Evolutionary conservation across 306 rosid species (phyloP), one percentile per base, ranked within the genome.

Genomic region (Inga leiocalycina): DNA sequence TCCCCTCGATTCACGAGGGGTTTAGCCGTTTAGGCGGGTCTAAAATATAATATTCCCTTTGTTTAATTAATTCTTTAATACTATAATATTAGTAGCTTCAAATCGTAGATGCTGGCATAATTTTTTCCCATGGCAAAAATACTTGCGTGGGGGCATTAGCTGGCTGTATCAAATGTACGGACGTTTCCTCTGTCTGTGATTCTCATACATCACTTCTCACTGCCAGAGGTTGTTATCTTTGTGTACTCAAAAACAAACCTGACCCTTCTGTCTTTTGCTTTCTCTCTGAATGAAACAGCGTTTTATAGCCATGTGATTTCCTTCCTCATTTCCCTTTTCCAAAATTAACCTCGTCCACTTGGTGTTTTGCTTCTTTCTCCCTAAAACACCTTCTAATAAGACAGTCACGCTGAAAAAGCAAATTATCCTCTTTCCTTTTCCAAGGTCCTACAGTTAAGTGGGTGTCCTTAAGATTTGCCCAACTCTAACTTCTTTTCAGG

Each of bases 161-260:
- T 72, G 17, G 59, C 78, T 72, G 61, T 85, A 80, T 61, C 39
- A 32, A 41, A 80, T 83, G 92, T 88, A 93, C 93, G 82, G 89
- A 89, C 74, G 74, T 86, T 80, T 43, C 79, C 84, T 61, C 17
- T 90, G 90, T 76, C 89, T 84, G 57, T 81, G 88, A 82, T 90
- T 89, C 86, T 86, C 84, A 72, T 83, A 84, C 87, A 71, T 84
- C 85, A 88, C 70, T 62, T 88, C 88, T 45, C 30, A 88, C 88
- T 87, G 93, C 78, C 92, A 88, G 90, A 94, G 90, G 85, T 92
- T 90, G 94, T 92, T 92, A 94, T 92, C 90, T 87, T 86, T 84
- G 94, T 88, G 94, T 91, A 86, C 93, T 88, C 86, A 74, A 83
- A 88, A 88, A 87, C 92, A 89, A 89, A 87, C 85, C 86, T 83